Conservation (phyloP, 306 rosid genomes). For the Bauhinia variegata region DNA sequence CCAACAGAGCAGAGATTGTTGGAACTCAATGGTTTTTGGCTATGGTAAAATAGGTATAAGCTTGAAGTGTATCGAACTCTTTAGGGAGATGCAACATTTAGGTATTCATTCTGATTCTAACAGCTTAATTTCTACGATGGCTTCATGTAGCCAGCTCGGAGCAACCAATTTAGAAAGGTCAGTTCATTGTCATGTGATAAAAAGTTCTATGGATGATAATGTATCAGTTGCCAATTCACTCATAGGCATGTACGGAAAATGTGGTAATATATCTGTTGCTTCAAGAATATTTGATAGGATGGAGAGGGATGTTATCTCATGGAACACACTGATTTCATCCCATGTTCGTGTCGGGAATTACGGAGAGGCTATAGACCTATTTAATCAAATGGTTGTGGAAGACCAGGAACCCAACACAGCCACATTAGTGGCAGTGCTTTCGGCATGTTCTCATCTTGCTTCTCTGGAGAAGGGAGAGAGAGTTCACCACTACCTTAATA, state of each 20-base stretch:
- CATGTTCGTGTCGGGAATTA: slow-evolving; percentile 49
- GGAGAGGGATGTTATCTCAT: slow-evolving; percentile 52
- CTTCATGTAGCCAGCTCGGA: slow-evolving; percentile 57
- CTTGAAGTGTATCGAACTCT: slow-evolving; percentile 51
- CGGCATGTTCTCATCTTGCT: slow-evolving; percentile 71
- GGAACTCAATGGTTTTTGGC: slow-evolving; percentile 61
- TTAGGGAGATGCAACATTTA: slow-evolving; percentile 58
- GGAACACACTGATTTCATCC: slow-evolving; percentile 78
- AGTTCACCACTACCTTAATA: slow-evolving; percentile 55
- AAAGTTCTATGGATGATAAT: slow-evolving; percentile 46
- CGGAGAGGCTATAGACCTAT: slow-evolving; percentile 54
- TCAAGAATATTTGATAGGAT: slow-evolving; percentile 52
- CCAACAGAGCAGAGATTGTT: slow-evolving; percentile 48
- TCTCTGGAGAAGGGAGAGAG: slow-evolving; percentile 59
- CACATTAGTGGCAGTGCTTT: slow-evolving; percentile 62
- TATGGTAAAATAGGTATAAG: slow-evolving; percentile 49
- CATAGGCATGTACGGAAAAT: slow-evolving; percentile 75
- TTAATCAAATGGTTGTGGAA: slow-evolving; percentile 56
- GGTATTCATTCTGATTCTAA: slow-evolving; percentile 52
- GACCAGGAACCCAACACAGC: slow-evolving; percentile 56
- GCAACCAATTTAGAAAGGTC: slow-evolving; percentile 58
- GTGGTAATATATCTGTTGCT: slow-evolving; percentile 51
- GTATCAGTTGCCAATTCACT: slow-evolving; percentile 57
- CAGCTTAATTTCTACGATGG: slow-evolving; percentile 56
- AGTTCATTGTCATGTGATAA: slow-evolving; percentile 61